Evolutionary conservation across 1,284 basidiomycete genomes (phyloP).

Genomic region (Cutaneotrichosporon sp.): DNA sequence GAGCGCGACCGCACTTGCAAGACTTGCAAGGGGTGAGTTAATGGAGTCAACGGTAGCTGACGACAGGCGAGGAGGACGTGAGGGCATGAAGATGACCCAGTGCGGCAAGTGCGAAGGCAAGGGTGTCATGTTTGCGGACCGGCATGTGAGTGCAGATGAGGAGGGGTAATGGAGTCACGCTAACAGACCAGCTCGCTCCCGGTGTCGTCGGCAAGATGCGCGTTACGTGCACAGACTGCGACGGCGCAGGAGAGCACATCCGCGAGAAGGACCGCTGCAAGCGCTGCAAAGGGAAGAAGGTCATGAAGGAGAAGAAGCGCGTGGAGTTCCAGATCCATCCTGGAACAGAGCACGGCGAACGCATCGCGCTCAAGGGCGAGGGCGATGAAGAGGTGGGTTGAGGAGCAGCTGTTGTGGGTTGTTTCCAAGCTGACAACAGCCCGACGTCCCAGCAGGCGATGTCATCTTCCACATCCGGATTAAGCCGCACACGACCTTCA

Average conservation of each 20-base stretch:
- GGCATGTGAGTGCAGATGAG: slow-evolving; percentile 51
- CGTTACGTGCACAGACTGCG: slow-evolving; percentile 71
- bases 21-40: slow-evolving; percentile 71
- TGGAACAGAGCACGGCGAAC: slow-evolving; percentile 82
- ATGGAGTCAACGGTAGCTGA: background rate
- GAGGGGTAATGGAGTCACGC: no score
- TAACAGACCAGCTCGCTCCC: slow-evolving; percentile 42
- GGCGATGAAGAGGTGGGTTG: slow-evolving; percentile 79
- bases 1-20: slow-evolving; percentile 81
- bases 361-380: slow-evolving; percentile 83
- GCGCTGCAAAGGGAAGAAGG: slow-evolving; percentile 88
- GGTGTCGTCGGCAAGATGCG: slow-evolving; percentile 57
- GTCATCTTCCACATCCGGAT: slow-evolving; percentile 81
- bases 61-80: slow-evolving; percentile 23
- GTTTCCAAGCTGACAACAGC: slow-evolving; percentile 57
- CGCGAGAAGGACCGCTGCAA: slow-evolving; percentile 96
- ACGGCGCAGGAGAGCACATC: slow-evolving; percentile 75
- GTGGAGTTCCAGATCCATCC: slow-evolving; percentile 83
- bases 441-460: slow-evolving; percentile 77
- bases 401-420: background rate
- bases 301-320: slow-evolving; percentile 81
- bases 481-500: slow-evolving; percentile 69
- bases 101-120: slow-evolving; percentile 83
- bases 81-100: slow-evolving; percentile 71
- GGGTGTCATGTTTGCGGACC: slow-evolving; percentile 47